Evolutionary conservation across 2,329 filamentous ascomycete genomes (phyloP), one percentile per base, ranked within the genome.

Genomic region (Fusarium temperatum): DNA sequence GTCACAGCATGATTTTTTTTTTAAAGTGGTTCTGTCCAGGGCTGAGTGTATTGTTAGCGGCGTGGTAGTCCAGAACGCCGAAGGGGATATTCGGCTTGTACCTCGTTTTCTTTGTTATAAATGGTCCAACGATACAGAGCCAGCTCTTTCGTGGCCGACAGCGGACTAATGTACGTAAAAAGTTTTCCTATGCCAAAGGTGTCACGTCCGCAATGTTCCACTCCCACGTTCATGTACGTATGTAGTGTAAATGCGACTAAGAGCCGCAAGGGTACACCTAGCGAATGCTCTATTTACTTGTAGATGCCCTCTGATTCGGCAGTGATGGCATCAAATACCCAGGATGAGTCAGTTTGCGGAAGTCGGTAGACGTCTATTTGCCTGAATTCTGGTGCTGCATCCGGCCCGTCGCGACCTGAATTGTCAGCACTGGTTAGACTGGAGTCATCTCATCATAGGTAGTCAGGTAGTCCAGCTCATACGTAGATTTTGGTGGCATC

Each of bases 261-360:
- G 62, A 74, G 70, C 51, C 61, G 59, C 72, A 75, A 75, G 72
- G 72, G 68, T 66, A 72, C 63, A 53, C 72, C 59, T 48, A 53
- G 13, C 50, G 6, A 36, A 73, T 72, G 42, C 60, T n/a, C 28
- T 50, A 38, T 59, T 56, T 28, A 61, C 41, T 32, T 48, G 35
- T 45, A 63, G 35, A 66, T 54, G 57, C 38, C 26, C n/a, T 63
- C 58, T 73, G 72, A 75, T 75, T 75, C 66, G 73, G 63, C 53
- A 42, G 51, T 48, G 41, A 62, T 50, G 47, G 63, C 39, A 76
- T 63, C 44, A 51, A 76, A 48, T 50, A 38, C 12, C 56, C 56
- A 51, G 51, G 66, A 63, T 75, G 76, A 78, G 66, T 78, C 76
- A 78, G 48, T 58, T 55, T 45, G 58, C 75, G 75, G 77, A 78